Evolutionary conservation across 306 rosid genomes (phyloP), one percentile per base, ranked within the genome.

Genomic region (Hippophae rhamnoides): DNA sequence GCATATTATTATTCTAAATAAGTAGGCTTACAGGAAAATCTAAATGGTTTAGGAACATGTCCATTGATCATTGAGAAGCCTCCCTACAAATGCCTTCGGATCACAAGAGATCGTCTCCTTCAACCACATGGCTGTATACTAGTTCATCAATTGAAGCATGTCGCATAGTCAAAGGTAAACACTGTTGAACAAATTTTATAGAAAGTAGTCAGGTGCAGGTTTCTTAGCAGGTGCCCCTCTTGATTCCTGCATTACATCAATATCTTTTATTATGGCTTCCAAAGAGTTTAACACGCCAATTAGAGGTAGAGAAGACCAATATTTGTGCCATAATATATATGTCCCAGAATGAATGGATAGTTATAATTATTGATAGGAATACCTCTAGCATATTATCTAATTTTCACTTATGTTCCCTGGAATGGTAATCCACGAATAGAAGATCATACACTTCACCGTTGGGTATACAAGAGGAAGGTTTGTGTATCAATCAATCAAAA

Each of bases 121-220:
- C 77, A 54, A 46, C 56, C 71, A 65, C 54, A 72, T 54, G 56
- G 69, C 64, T 11, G 63, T 72, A 58, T 59, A 31, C 38, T 31
- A 4, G 38, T 31, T 31, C 38, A 31, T 31, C 38, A 31, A 31
- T 31, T 31, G 38, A 31, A 31, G 3, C 38, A 31, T 31, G n/a
- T 41, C 49, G 41, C 62, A 81, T 57, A 45, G 49, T 26, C 44
- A 43, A 47, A 41, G 41, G 62, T 10, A 60, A 61, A 57, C 62
- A 69, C 47, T 10, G 63, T 57, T 40, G 44, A 58, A 60, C 23
- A 63, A 41, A 10, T 51, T 52, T 89, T 74, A 93, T 43, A 93
- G 74, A 72, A 93, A 93, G 85, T 89, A 93, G 71, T 93, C 99
- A 1, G 99, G 99, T 7, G 97, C 87, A n/a, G 99, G 97, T 70